Conservation (phyloP, 306 rosid species). For the Datisca glomerata region DNA sequence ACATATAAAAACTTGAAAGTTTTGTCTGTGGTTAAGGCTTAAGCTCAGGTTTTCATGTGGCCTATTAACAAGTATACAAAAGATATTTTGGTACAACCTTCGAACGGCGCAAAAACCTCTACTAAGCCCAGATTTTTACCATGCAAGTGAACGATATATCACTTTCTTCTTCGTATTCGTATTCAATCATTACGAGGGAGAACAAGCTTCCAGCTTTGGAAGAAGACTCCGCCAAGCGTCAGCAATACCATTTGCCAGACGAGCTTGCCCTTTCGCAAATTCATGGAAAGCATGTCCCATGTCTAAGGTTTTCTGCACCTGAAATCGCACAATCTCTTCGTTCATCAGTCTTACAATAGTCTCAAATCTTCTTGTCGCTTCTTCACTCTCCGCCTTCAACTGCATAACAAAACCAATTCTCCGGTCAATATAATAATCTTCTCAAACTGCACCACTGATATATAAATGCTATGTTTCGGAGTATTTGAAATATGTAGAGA, state of each 20-base stretch:
- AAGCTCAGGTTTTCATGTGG: too few species aligned
- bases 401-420: conserved; percentile 33
- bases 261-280: conserved; percentile 95
- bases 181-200: too few species aligned
- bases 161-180: too few species aligned
- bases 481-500: too few species aligned
- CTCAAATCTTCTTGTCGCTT: conserved; percentile 72
- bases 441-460: not conserved
- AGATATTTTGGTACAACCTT: too few species aligned
- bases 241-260: conserved; percentile 70
- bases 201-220: conserved; percentile 70
- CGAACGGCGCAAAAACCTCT: too few species aligned
- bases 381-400: conserved; percentile 93
- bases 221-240: conserved; percentile 94
- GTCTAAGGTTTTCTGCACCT: conserved; percentile 82
- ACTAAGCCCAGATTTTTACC: too few species aligned
- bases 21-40: too few species aligned
- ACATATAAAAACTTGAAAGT: too few species aligned
- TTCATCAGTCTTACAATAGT: conserved; percentile 68
- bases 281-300: conserved; percentile 92
- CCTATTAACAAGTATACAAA: too few species aligned
- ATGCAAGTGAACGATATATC: too few species aligned
- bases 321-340: conserved; percentile 81
- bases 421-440: not conserved
- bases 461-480: conserved; percentile 2